Percentiles rank a stretch among this genome's conserved stretches.
phyloP scores from a whole-genome alignment of 805 yeast genomes.

The Starmerella riodocensis region DNA sequence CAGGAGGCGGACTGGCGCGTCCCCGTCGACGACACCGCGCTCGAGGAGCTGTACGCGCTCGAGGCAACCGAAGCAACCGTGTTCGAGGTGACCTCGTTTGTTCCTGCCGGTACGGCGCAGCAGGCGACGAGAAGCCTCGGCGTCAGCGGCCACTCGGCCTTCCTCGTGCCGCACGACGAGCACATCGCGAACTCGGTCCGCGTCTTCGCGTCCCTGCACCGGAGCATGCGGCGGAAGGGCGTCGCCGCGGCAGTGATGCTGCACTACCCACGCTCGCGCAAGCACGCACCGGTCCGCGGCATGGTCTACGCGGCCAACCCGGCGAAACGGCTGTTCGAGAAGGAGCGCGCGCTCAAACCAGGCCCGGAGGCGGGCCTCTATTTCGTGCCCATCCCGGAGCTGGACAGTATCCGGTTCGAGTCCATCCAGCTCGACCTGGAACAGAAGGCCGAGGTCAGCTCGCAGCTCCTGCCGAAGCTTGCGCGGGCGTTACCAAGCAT shows the following conservation, averaged over 20 bases:
- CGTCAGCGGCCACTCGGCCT: conserved; percentile 41
- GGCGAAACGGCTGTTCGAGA: not conserved
- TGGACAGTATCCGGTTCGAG: conserved; percentile 56
- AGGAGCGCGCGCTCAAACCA: conserved; percentile 1
- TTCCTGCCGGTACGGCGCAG: conserved; percentile 32
- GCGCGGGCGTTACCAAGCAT: not conserved
- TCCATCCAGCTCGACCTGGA: conserved; percentile 33
- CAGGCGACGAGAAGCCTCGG: conserved; percentile 25
- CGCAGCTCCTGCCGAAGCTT: not conserved
- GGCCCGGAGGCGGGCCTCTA: conserved; percentile 46
- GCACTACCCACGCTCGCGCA: not conserved
- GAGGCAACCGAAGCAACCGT: conserved; percentile 30
- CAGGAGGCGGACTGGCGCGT: conserved; percentile 8
- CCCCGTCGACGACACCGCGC: conserved; percentile 1
- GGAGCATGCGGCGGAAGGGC: conserved; percentile 38
- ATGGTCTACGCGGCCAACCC: conserved; percentile 5
- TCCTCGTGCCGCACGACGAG: conserved; percentile 56
- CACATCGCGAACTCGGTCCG: conserved; percentile 47
- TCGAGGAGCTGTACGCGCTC: conserved; percentile 22
- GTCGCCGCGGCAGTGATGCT: conserved; percentile 44
- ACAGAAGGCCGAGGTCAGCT: conserved; percentile 18
- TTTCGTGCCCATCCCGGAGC: conserved; percentile 53
- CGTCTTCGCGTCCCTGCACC: conserved; percentile 56
- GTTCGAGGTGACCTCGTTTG: conserved; percentile 27
- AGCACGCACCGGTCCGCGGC: conserved; percentile 30